These are phyloP conservation scores for Naganishia friedmannii DNA, from an alignment of 768 basidiomycete genomes.

Conservation along the genomic window DNA sequence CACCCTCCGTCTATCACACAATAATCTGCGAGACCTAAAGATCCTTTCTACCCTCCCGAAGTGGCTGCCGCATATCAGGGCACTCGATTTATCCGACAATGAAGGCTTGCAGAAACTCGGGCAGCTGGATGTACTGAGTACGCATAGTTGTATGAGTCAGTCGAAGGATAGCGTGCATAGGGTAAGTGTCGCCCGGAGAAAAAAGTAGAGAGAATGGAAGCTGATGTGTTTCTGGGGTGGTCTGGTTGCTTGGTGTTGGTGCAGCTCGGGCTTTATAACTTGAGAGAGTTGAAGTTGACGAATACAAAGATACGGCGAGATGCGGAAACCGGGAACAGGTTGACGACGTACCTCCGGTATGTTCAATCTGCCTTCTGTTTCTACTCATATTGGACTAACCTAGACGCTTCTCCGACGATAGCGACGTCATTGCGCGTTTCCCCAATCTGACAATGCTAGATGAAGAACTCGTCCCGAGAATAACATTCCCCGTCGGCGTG, in stretches of 20 bases:
- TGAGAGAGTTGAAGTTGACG: conserved; percentile 25
- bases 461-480: conserved; percentile 70
- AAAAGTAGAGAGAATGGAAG: too few relatives aligned
- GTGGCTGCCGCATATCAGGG: conserved; percentile 63
- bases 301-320: conserved; percentile 42
- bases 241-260: background rate
- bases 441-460: conserved; percentile 79
- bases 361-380: conserved; percentile 56
- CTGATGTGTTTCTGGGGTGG: too few relatives aligned
- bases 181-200: background rate
- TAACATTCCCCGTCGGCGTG: conserved; percentile 72
- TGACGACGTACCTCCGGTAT: conserved; percentile 64
- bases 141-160: conserved; percentile 60
- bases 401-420: conserved; percentile 47
- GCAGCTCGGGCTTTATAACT: conserved; percentile 18
- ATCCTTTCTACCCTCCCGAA: conserved; percentile 64
- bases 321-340: conserved; percentile 59
- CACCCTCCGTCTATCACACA: conserved; percentile 80
- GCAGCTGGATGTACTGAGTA: conserved; percentile 62
- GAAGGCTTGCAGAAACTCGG: conserved; percentile 62
- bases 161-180: conserved; percentile 1
- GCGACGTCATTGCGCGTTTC: conserved; percentile 78
- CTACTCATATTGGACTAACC: background rate
- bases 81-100: conserved; percentile 52
- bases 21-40: conserved; percentile 63